A percentile compares a stretch with the other conserved stretches of the same genome.
These are phyloP conservation scores for Talaromyces funiculosus DNA, from an alignment of 2,329 filamentous ascomycete species.

Conservation along the genomic window DNA sequence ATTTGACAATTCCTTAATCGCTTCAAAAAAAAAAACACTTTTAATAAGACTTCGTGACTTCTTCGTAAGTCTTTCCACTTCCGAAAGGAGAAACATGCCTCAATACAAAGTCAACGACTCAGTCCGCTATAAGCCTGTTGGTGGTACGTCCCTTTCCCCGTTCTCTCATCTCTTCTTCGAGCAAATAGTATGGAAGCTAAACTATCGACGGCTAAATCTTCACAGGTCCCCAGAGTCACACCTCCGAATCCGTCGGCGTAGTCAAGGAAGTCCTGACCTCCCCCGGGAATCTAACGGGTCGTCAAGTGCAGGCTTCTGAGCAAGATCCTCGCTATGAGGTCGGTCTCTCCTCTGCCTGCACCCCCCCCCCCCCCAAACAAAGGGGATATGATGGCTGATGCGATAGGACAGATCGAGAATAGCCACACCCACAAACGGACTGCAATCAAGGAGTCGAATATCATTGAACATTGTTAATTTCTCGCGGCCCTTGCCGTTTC, in stretches of 20 bases:
- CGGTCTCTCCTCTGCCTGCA: too few species aligned
- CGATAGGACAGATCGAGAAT: conserved; percentile 23
- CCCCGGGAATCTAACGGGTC: conserved; percentile 27
- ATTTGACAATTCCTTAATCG: too few species aligned
- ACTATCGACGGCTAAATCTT: background rate
- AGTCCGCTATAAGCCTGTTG: conserved; percentile 40
- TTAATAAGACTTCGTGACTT: background rate
- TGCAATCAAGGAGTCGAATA: conserved; percentile 27
- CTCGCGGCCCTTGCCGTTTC: background rate
- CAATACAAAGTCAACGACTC: conserved; percentile 29
- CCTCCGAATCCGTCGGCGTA: conserved; percentile 32
- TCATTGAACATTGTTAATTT: conserved; percentile 20
- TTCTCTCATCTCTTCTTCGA: too few species aligned
- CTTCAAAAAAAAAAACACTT: too few species aligned
- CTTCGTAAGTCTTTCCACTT: background rate
- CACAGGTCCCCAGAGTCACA: conserved; percentile 35
- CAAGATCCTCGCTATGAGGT: conserved; percentile 37
- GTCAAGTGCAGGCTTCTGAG: conserved; percentile 32
- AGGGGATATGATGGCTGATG: background rate
- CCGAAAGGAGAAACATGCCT: conserved; percentile 18
- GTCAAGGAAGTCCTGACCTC: conserved; percentile 34
- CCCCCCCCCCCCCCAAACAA: background rate
- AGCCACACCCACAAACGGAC: conserved; percentile 23
- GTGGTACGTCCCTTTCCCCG: conserved; percentile 35
- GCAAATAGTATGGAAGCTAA: too few species aligned